Conservation (phyloP, 1,139 yeast genomes). For the Diutina mesorugosa region DNA sequence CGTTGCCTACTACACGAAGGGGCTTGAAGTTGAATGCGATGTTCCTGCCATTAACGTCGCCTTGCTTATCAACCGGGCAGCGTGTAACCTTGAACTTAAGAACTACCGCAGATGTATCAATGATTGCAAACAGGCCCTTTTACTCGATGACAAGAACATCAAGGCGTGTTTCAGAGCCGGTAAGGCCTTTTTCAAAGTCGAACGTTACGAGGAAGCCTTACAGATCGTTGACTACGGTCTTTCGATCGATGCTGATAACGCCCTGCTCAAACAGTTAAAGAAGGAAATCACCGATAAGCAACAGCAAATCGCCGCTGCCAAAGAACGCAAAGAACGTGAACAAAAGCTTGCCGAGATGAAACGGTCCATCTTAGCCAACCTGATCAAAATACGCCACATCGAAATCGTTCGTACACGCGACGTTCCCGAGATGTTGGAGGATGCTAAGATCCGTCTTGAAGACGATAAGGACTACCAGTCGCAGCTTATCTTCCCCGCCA, state of each 20-base stretch:
- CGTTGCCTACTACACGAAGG: constrained; percentile 65
- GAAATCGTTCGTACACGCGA: constrained; percentile 32
- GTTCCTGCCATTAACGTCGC: constrained; percentile 42
- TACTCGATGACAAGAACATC: constrained; percentile 51
- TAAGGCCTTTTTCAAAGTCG: constrained; percentile 62
- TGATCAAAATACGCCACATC: constrained; percentile 44
- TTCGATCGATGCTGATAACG: constrained; percentile 42
- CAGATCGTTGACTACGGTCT: constrained; percentile 56
- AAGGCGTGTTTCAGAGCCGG: constrained; percentile 86
- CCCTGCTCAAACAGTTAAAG: constrained; percentile 33
- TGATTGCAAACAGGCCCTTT: constrained; percentile 68
- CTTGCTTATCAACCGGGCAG: constrained; percentile 73
- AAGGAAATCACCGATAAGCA: constrained; percentile 28
- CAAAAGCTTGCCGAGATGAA: constrained; percentile 18
- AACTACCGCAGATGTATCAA: constrained; percentile 80
- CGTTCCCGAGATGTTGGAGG: constrained; percentile 38
- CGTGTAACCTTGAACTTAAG: constrained; percentile 74
- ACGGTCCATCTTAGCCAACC: constrained; percentile 22
- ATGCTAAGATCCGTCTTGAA: constrained; percentile 43
- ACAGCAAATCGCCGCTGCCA: constrained; percentile 17
- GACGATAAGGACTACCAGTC: constrained; percentile 66
- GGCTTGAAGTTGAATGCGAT: constrained; percentile 56
- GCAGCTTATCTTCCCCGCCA: constrained; percentile 67
- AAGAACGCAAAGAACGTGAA: constrained; percentile 19
- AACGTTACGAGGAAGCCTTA: constrained; percentile 58